Conservation (phyloP, 495 filamentous ascomycete species). For the Letharia lupina region DNA sequence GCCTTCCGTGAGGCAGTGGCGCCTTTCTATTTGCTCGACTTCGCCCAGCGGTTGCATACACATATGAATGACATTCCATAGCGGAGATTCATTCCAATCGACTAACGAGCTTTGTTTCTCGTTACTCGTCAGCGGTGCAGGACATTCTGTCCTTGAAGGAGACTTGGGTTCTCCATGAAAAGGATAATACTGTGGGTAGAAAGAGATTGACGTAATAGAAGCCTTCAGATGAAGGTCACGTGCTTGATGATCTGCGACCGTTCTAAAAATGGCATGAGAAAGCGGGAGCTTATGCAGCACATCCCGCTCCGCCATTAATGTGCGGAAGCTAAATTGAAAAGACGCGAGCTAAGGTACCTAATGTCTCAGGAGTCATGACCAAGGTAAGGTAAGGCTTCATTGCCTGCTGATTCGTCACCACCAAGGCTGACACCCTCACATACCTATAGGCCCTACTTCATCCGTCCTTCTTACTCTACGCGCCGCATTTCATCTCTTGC, state of each 20-base stretch:
- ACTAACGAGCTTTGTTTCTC: too few relatives aligned
- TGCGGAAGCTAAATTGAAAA: not conserved
- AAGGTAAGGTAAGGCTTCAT: not conserved
- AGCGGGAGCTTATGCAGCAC: not conserved
- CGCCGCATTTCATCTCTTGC: not conserved
- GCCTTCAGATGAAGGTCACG: not conserved
- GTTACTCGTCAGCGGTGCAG: not conserved
- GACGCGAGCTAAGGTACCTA: too few relatives aligned
- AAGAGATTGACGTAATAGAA: too few relatives aligned
- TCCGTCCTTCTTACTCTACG: not conserved
- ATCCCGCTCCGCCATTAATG: not conserved
- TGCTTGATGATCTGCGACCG: not conserved
- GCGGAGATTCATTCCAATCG: too few relatives aligned
- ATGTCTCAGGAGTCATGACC: not conserved
- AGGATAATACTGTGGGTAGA: too few relatives aligned
- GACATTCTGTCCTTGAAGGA: not conserved
- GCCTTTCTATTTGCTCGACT: too few relatives aligned
- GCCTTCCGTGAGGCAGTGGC: too few relatives aligned
- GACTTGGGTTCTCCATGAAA: too few relatives aligned
- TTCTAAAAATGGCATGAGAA: not conserved
- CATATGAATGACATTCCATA: too few relatives aligned
- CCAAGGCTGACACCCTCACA: not conserved
- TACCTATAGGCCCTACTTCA: not conserved
- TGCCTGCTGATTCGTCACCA: conserved; percentile 3
- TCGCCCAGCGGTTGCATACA: too few relatives aligned